Conservation (phyloP, 306 rosid genomes). For the Prunus padus region DNA sequence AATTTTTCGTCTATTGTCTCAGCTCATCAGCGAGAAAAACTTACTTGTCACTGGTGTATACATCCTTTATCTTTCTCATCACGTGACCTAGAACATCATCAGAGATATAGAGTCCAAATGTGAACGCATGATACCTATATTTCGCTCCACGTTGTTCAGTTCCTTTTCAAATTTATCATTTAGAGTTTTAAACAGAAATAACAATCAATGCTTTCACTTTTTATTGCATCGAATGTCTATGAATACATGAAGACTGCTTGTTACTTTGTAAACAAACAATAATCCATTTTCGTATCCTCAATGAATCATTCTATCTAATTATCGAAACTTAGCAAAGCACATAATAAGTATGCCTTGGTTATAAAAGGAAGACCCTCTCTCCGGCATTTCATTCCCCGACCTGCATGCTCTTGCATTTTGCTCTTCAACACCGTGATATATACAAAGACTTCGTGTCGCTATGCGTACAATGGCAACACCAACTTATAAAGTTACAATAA, state of each 20-base stretch:
- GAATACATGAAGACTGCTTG: slow-evolving; percentile 10
- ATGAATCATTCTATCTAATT: neutral
- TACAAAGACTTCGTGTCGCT: slow-evolving; percentile 31
- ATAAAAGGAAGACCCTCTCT: slow-evolving; percentile 26
- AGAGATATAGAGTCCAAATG: neutral
- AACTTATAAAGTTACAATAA: slow-evolving; percentile 17
- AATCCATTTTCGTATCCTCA: slow-evolving; percentile 1
- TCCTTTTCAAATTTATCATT: neutral
- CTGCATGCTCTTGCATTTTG: slow-evolving; percentile 14
- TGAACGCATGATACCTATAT: neutral
- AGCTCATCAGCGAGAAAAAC: neutral
- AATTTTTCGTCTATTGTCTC: neutral
- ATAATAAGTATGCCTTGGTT: slow-evolving; percentile 23
- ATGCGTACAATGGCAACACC: slow-evolving; percentile 10
- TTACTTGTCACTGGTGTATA: too few species aligned
- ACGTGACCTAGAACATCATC: neutral
- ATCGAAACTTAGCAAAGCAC: slow-evolving; percentile 30
- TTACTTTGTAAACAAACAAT: slow-evolving; percentile 4
- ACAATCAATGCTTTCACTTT: neutral
- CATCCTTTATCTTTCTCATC: neutral
- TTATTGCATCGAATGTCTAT: slow-evolving; percentile 13
- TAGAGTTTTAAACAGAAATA: too few species aligned
- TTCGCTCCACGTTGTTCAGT: neutral
- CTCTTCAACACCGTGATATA: slow-evolving; percentile 23
- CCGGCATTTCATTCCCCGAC: neutral